Conservation (phyloP, 1,284 basidiomycete genomes). For the Puccinia novopanici region DNA sequence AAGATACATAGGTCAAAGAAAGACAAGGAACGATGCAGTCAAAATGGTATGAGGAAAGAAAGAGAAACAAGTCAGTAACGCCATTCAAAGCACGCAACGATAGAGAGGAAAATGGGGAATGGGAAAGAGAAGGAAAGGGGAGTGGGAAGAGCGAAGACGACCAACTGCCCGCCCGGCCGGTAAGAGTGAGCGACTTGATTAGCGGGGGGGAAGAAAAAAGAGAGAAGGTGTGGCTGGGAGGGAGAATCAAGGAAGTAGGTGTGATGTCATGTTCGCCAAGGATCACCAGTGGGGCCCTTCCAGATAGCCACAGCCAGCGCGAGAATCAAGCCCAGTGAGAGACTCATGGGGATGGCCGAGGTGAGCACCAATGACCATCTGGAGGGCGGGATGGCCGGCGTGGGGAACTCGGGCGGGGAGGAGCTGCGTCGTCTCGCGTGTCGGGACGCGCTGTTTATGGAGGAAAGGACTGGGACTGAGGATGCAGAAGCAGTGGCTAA, state of each 20-base stretch:
- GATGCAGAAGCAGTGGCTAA: constrained; percentile 39
- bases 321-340: constrained; percentile 47
- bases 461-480: not conserved
- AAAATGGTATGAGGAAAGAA: not conserved
- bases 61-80: not conserved
- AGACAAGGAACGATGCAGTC: not conserved
- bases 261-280: constrained; percentile 25
- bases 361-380: constrained; percentile 48
- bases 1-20: not conserved
- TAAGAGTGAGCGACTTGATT: not conserved
- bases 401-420: constrained; percentile 48
- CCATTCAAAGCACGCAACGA: not conserved
- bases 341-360: constrained; percentile 46
- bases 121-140: not conserved
- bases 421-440: constrained; percentile 11
- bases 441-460: not conserved
- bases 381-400: constrained; percentile 42
- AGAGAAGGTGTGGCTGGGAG: no score
- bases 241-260: no score
- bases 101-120: not conserved
- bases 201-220: not conserved
- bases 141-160: not conserved
- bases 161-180: no score
- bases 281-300: constrained; percentile 49
- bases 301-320: constrained; percentile 40